phyloP scores from a whole-genome alignment of 2,329 filamentous ascomycete genomes.

The Amesomyces nigricolor region DNA sequence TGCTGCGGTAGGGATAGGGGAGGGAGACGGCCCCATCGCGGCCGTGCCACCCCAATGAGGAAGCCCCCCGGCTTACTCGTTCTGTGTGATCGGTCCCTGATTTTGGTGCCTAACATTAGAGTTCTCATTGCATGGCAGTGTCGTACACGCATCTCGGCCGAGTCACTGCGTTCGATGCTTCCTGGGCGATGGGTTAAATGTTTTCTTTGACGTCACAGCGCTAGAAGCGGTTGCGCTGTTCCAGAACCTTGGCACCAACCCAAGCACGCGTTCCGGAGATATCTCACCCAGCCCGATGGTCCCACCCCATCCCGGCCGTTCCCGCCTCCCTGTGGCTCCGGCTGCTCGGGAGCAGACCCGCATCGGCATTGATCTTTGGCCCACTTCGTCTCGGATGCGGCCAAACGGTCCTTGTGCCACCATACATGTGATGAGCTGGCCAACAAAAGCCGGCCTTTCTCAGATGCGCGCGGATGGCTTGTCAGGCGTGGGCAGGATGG shows the following conservation, averaged over 20 bases:
- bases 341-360: conserved; percentile 9
- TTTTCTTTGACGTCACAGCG: conserved; percentile 15
- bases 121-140: background rate
- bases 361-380: background rate
- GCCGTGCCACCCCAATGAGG: conserved; percentile 9
- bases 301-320: conserved; percentile 5
- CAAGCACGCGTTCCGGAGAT: background rate
- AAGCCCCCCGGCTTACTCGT: background rate
- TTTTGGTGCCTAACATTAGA: conserved; percentile 10
- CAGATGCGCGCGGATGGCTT: conserved; percentile 6
- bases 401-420: background rate
- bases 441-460: background rate
- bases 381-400: background rate
- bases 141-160: background rate
- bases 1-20: conserved; percentile 4
- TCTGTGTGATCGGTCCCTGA: background rate
- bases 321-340: conserved; percentile 1
- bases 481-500: conserved; percentile 27
- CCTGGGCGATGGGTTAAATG: background rate
- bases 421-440: background rate
- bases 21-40: conserved; percentile 1
- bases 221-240: background rate
- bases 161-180: background rate
- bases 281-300: background rate
- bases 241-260: conserved; percentile 3